Percentiles rank a stretch among this genome's conserved stretches.
Conservation (phyloP, 2,329 filamentous ascomycete genomes). For the Penicillium sp. region DNA sequence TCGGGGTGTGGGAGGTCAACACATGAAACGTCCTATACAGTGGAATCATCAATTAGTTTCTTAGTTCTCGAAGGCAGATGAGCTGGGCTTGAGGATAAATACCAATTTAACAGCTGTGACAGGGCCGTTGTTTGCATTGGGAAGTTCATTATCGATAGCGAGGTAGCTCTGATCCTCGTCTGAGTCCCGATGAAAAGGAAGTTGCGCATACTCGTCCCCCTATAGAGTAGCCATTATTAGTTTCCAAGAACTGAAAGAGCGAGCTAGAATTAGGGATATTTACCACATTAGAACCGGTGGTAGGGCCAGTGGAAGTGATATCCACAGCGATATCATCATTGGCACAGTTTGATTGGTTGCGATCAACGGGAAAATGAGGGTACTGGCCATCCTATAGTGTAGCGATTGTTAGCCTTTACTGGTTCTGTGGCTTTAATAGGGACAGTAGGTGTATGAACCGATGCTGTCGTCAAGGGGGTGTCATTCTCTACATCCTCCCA, state of each 20-base stretch:
- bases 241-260: background rate
- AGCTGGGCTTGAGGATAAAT: background rate
- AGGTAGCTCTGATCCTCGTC: background rate
- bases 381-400: too few relatives aligned
- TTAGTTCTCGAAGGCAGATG: too few relatives aligned
- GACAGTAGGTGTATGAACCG: background rate
- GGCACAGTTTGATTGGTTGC: too few relatives aligned
- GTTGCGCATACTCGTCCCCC: background rate
- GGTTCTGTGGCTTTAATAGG: background rate
- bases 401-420: background rate
- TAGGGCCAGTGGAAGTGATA: background rate
- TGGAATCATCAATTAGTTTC: background rate
- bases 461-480: background rate
- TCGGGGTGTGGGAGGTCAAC: background rate
- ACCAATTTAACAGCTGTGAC: background rate
- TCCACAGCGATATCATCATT: background rate
- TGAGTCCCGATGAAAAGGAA: background rate
- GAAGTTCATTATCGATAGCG: background rate
- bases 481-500: background rate
- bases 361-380: too few relatives aligned
- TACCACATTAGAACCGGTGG: background rate
- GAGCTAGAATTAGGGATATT: background rate
- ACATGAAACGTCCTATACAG: background rate
- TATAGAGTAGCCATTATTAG: background rate
- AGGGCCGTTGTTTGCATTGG: background rate